Percentiles rank a stretch among this genome's conserved stretches.
phyloP scores from a whole-genome alignment of 2,329 filamentous ascomycete genomes.

The Aureobasidium subglaciale region DNA sequence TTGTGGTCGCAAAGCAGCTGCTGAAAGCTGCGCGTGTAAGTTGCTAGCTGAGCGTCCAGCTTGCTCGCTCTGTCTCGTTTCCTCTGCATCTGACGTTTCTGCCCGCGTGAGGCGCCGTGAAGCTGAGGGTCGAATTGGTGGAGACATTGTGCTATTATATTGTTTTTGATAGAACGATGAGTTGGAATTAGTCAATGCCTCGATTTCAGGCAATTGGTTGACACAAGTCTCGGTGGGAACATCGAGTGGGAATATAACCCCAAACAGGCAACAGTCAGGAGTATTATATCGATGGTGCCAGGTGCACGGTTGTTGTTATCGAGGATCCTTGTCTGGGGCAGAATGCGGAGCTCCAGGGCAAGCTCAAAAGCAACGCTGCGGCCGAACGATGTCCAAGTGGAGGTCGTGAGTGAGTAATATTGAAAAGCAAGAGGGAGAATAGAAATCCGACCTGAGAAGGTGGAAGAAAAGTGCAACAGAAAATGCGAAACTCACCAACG shows the following conservation, averaged over 20 bases:
- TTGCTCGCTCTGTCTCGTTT: conserved; percentile 20
- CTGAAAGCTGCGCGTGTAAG: conserved; percentile 28
- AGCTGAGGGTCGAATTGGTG: not conserved
- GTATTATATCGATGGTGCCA: not conserved
- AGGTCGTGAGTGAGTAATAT: not conserved
- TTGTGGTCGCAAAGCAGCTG: conserved; percentile 27
- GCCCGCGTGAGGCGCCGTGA: conserved; percentile 6
- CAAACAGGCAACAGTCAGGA: not conserved
- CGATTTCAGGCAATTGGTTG: too few species aligned
- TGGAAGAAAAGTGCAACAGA: not conserved
- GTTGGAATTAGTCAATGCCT: too few species aligned
- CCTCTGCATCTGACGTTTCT: not conserved
- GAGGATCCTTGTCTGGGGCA: not conserved
- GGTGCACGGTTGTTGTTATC: conserved; percentile 2
- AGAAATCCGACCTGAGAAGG: too few species aligned
- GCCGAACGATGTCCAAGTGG: not conserved
- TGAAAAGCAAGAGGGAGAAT: not conserved
- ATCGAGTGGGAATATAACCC: not conserved
- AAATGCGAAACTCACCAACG: not conserved
- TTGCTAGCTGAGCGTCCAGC: conserved; percentile 28
- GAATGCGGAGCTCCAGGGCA: not conserved
- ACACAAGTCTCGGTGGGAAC: too few species aligned
- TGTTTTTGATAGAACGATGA: not conserved
- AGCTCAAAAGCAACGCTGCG: not conserved
- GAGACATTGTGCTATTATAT: not conserved